Base-by-base conservation (phyloP, 1,139 yeast genomes). In the Candida albicans region DNA sequence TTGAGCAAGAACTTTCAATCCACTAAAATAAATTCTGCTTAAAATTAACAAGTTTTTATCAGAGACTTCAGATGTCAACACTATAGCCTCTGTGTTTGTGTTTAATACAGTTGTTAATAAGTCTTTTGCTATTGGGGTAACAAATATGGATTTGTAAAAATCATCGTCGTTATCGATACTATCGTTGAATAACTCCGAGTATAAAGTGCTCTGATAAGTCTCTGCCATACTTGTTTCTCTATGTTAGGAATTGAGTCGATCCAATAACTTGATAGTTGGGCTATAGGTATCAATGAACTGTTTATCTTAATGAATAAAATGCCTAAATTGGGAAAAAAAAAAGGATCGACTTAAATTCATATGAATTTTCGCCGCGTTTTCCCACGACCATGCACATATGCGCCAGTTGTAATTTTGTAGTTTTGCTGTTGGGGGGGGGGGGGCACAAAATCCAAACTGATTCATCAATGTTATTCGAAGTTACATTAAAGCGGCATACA, bases 131-230 rank as follows among this genome's bases (percentile, higher is more conserved):
- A 65, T 56, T 1, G 66, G 63, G 1, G 64, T 57, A 9, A 64
- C 60, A 54, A 54, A 67, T 9, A 68, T 46, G 4, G 54, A 49
- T 33, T 52, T 50, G 48, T 55, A 67, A 41, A 55, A 65, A 11
- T 52, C 58, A 13, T 44, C 53, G 39, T 60, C 64, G 33, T 62
- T 61, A 14, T 46, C 40, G 11, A 44, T 43, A 6, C 46, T 50
- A 4, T 49, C 46, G 41, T 57, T 51, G 49, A 68, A 68, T 37
- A 68, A 50, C 30, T 59, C 57, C 11, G 59, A 40, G 49, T 67
- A 67, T 34, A 61, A 49, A 22, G 48, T 44, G 18, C 56, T 50
- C 22, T 61, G 45, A 33, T 50, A 51, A 35, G 46, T 45, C 25
- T 48, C 40, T 25, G 43, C 47, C 58, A 55, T 54, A 7, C n/a